A percentile compares a stretch with the other conserved stretches of the same genome.
Conservation (phyloP, 2,329 filamentous ascomycete genomes). For the Cryphonectria nitschkei region DNA sequence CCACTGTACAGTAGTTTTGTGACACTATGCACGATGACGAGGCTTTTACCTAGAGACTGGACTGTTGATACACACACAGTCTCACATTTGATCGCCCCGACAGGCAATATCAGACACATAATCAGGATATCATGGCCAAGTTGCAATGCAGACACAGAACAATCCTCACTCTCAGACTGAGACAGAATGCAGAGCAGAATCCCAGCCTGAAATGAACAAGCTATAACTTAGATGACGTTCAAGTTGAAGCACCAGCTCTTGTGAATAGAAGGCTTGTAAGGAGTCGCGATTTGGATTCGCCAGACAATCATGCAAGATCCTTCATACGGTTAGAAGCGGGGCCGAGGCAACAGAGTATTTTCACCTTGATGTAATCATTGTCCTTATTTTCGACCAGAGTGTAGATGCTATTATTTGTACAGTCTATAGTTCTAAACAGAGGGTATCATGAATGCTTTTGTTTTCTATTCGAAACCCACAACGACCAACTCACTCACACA, state of each 20-base stretch:
- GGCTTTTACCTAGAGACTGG: background rate
- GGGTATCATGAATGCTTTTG: background rate
- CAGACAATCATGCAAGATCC: too few species aligned
- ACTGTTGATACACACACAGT: background rate
- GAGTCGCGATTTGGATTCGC: background rate
- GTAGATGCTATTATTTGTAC: background rate
- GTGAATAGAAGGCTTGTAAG: too few species aligned
- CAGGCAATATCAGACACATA: background rate
- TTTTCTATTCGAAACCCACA: too few species aligned
- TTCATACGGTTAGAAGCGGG: too few species aligned
- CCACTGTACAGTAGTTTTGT: too few species aligned
- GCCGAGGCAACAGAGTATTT: too few species aligned
- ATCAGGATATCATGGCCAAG: background rate
- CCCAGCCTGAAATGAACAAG: background rate
- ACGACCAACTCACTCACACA: background rate
- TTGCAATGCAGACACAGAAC: background rate
- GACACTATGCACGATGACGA: background rate
- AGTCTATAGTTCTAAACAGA: background rate
- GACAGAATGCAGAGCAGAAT: background rate
- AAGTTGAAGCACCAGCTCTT: background rate
- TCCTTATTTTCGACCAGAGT: background rate
- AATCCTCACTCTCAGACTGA: background rate
- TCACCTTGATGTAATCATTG: background rate
- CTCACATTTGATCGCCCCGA: background rate
- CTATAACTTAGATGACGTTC: background rate